phyloP scores from a whole-genome alignment of 192 early-diverging fungal genomes.

The Radiomyces spectabilis region DNA sequence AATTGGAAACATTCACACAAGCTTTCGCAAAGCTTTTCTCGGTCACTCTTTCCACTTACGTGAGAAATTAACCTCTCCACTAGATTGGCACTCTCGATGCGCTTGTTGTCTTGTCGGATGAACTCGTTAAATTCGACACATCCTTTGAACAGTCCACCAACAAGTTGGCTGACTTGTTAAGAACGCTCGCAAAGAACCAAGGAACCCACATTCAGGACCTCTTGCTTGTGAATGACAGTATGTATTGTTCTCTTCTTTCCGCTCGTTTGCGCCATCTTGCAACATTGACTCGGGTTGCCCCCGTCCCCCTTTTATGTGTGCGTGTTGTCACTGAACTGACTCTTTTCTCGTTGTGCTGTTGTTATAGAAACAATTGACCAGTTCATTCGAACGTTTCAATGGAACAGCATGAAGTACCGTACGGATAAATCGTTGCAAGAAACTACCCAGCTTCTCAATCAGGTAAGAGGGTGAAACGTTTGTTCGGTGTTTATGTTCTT shows the following conservation, averaged over 20 bases:
- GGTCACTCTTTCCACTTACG: neutral
- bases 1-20: conserved; percentile 1
- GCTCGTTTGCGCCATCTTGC: too few species aligned
- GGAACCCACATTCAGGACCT: conserved; percentile 46
- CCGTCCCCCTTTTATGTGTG: too few species aligned
- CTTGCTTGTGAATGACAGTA: conserved; percentile 79
- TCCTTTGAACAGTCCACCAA: conserved; percentile 62
- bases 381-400: conserved; percentile 82
- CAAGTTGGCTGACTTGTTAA: conserved; percentile 85
- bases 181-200: conserved; percentile 53
- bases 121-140: conserved; percentile 81
- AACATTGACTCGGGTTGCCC: too few species aligned
- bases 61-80: neutral
- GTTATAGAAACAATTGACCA: conserved; percentile 79
- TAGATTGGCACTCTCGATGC: conserved; percentile 95
- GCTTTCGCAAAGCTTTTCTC: neutral
- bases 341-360: too few species aligned
- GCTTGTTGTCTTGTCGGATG: conserved; percentile 90
- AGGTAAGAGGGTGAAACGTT: conserved; percentile 36
- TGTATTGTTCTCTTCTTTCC: conserved; percentile 17
- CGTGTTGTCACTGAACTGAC: neutral
- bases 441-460: conserved; percentile 67
- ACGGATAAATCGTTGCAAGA: conserved; percentile 89
- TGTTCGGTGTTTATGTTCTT: neutral
- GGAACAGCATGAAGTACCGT: conserved; percentile 97